phyloP scores from a whole-genome alignment of 2,329 filamentous ascomycete species.

The Pseudogymnoascus sp. region DNA sequence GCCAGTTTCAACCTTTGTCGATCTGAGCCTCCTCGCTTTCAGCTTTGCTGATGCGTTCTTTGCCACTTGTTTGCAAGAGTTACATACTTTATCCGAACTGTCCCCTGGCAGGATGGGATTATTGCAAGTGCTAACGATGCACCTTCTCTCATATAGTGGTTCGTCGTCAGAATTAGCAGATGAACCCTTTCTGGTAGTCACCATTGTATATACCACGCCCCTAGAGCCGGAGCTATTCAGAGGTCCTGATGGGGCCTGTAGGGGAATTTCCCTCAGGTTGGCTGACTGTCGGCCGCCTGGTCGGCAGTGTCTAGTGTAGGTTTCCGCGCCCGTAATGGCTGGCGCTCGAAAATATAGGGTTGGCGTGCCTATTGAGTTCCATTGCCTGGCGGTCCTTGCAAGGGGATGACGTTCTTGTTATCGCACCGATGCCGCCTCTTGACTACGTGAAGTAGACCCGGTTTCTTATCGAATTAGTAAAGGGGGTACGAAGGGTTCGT shows the following conservation, averaged over 20 bases:
- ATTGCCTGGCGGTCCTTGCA: not conserved
- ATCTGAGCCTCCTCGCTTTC: not conserved
- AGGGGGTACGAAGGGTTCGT: not conserved
- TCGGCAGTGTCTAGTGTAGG: not conserved
- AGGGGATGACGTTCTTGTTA: not conserved
- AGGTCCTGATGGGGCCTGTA: not conserved
- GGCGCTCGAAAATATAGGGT: not conserved
- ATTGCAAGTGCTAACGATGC: not conserved
- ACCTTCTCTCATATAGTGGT: not conserved
- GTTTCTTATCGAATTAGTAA: not conserved
- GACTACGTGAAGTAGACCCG: too few relatives aligned
- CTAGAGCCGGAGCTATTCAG: not conserved
- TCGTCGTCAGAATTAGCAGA: not conserved
- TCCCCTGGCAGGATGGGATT: not conserved
- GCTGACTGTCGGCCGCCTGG: not conserved
- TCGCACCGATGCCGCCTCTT: not conserved
- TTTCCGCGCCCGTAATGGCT: not conserved
- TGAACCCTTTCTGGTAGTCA: not conserved
- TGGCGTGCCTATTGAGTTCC: not conserved
- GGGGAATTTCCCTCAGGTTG: not conserved
- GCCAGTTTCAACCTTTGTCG: not conserved
- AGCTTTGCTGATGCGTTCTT: not conserved
- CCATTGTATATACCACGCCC: not conserved
- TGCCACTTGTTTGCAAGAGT: not conserved
- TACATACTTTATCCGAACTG: not conserved